Evolutionary conservation across 192 early-diverging fungal genomes (phyloP).

Genomic region (Backusella psychrophila): DNA sequence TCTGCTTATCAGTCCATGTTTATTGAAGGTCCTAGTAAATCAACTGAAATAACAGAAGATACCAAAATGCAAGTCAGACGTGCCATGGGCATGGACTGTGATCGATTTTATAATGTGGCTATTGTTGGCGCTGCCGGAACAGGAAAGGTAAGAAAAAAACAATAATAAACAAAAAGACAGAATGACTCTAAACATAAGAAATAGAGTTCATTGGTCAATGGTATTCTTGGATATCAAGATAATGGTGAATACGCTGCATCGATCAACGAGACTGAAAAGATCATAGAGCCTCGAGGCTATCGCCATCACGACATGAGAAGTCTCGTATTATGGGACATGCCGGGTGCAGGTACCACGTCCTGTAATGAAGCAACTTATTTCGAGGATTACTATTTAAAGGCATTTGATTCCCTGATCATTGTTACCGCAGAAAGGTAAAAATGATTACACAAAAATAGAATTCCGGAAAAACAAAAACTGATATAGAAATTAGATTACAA

Average conservation of each 20-base stretch:
- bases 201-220: constrained; percentile 39
- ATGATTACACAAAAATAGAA: background rate
- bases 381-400: constrained; percentile 36
- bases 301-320: constrained; percentile 31
- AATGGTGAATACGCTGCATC: constrained; percentile 23
- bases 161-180: background rate
- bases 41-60: constrained; percentile 20
- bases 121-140: constrained; percentile 34
- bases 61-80: constrained; percentile 18
- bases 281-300: constrained; percentile 23
- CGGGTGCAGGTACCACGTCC: constrained; percentile 24
- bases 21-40: constrained; percentile 26
- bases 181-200: background rate
- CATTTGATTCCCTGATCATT: constrained; percentile 39
- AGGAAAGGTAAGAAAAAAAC: constrained; percentile 32
- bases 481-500: constrained; percentile 18
- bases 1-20: constrained; percentile 27
- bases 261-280: constrained; percentile 31
- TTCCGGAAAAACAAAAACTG: background rate
- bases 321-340: constrained; percentile 39
- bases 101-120: constrained; percentile 37
- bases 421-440: constrained; percentile 36
- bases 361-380: constrained; percentile 35
- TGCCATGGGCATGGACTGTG: constrained; percentile 33
- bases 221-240: constrained; percentile 35